Conservation (phyloP, 805 yeast species). For the Wickerhamomyces strasburgensis region DNA sequence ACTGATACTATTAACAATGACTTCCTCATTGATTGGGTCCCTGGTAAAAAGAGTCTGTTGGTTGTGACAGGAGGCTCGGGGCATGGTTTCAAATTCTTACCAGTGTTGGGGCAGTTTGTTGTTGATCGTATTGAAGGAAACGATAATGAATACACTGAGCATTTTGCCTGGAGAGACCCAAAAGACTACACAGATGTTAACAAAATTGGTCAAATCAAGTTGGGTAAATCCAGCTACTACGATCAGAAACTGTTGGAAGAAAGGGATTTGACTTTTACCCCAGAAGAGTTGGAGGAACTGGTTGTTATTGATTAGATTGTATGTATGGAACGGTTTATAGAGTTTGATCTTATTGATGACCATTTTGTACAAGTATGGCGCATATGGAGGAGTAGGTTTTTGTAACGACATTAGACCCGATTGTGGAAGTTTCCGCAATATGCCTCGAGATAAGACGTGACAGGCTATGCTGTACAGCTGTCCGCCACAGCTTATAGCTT, state of each 20-base stretch:
- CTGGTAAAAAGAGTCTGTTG: conserved; percentile 23
- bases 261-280: conserved; percentile 16
- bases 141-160: conserved; percentile 26
- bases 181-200: conserved; percentile 25
- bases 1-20: conserved; percentile 32
- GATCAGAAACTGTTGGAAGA: conserved; percentile 18
- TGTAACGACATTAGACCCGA: too few relatives aligned
- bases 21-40: conserved; percentile 26
- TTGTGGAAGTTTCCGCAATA: too few relatives aligned
- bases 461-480: too few relatives aligned
- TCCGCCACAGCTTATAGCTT: too few relatives aligned
- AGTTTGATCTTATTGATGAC: too few relatives aligned
- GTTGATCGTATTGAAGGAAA: conserved; percentile 30
- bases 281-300: conserved; percentile 11
- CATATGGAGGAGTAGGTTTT: too few relatives aligned
- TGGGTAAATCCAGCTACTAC: conserved; percentile 30
- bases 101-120: conserved; percentile 29
- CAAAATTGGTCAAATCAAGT: conserved; percentile 12
- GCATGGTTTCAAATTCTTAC: conserved; percentile 33
- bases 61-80: conserved; percentile 34
- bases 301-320: too few relatives aligned
- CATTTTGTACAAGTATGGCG: too few relatives aligned
- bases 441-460: too few relatives aligned
- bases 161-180: conserved; percentile 32
- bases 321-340: too few relatives aligned